Percentiles rank a stretch among this genome's conserved stretches.
Conservation (phyloP, 2,329 filamentous ascomycete genomes). For the Ploettnerulaceae sp. region DNA sequence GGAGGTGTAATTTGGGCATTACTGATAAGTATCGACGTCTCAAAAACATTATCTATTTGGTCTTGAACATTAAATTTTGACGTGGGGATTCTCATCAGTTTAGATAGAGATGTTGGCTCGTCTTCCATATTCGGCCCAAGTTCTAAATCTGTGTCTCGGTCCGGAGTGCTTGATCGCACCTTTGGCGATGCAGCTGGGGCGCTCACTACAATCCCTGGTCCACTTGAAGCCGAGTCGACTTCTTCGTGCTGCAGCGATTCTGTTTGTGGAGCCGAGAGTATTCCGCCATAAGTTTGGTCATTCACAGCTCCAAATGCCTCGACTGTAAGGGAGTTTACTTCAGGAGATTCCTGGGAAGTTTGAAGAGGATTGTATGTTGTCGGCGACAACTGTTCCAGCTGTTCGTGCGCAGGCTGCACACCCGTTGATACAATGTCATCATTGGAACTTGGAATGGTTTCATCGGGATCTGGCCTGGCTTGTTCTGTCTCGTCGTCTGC, state of each 20-base stretch:
- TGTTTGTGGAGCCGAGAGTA: not conserved
- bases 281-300: not conserved
- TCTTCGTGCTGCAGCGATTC: not conserved
- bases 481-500: slow-evolving; percentile 1
- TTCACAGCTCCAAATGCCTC: not conserved
- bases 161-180: not conserved
- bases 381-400: slow-evolving; percentile 8
- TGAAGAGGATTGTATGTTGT: slow-evolving; percentile 7
- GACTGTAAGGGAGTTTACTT: not conserved
- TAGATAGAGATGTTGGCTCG: slow-evolving; percentile 7
- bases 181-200: not conserved
- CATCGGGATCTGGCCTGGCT: not conserved
- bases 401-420: not conserved
- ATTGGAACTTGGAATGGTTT: not conserved
- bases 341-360: not conserved
- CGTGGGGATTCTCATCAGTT: slow-evolving; percentile 24
- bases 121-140: not conserved
- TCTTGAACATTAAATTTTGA: slow-evolving; percentile 31
- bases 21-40: slow-evolving; percentile 11
- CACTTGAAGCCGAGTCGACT: not conserved
- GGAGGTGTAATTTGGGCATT: slow-evolving; percentile 10
- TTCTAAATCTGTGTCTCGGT: not conserved
- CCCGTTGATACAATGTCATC: not conserved
- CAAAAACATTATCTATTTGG: slow-evolving; percentile 12
- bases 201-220: slow-evolving; percentile 1